These are phyloP conservation scores for Carallia brachiata DNA, from an alignment of 345 rosid species.

Conservation along the genomic window DNA sequence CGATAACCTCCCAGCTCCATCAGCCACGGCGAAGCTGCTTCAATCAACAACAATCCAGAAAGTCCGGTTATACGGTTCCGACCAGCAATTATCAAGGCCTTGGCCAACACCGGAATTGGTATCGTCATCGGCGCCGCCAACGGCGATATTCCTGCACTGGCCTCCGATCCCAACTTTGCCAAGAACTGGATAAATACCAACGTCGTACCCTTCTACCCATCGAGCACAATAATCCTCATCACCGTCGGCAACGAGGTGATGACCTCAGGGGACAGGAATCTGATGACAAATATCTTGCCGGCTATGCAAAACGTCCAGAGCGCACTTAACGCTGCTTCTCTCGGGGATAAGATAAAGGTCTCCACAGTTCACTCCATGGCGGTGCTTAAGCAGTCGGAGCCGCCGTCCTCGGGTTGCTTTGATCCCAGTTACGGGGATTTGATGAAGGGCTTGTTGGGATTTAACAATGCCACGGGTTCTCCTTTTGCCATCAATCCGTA, in stretches of 20 bases:
- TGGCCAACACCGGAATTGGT: constrained; percentile 76
- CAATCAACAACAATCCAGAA: constrained; percentile 67
- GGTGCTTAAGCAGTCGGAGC: constrained; percentile 60
- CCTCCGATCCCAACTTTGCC: constrained; percentile 77
- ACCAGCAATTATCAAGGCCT: constrained; percentile 68
- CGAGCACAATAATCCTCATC: constrained; percentile 75
- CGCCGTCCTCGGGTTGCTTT: constrained; percentile 69
- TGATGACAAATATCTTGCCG: constrained; percentile 65
- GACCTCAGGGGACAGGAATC: constrained; percentile 40
- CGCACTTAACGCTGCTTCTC: constrained; percentile 57
- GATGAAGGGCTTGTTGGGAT: constrained; percentile 62
- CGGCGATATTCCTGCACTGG: constrained; percentile 75
- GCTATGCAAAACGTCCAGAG: constrained; percentile 77
- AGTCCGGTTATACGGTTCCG: constrained; percentile 76
- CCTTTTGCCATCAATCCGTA: constrained; percentile 83
- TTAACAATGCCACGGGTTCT: constrained; percentile 64
- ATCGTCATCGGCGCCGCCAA: constrained; percentile 74
- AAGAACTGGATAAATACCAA: constrained; percentile 70
- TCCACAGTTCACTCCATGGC: constrained; percentile 83
- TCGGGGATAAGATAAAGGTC: constrained; percentile 72
- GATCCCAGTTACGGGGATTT: constrained; percentile 46
- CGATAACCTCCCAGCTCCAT: constrained; percentile 86
- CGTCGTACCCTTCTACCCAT: constrained; percentile 74
- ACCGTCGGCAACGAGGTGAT: constrained; percentile 91
- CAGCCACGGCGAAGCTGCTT: constrained; percentile 77